These are phyloP conservation scores for Beauveria rudraprayagi DNA, from an alignment of 2,329 filamentous ascomycete genomes.

Conservation along the genomic window DNA sequence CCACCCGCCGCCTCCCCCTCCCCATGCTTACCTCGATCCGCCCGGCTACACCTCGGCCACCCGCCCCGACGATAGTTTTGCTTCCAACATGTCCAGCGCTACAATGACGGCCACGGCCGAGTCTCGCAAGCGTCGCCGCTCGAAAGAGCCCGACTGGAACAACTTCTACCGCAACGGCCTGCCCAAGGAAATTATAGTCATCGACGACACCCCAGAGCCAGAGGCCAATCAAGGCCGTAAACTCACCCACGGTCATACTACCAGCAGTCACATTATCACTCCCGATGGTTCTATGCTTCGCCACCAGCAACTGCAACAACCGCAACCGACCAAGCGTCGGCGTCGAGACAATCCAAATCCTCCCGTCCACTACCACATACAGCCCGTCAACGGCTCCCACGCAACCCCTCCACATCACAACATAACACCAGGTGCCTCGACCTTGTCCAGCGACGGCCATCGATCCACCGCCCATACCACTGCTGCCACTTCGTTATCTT, in stretches of 20 bases:
- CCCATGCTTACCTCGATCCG: slow-evolving; percentile 16
- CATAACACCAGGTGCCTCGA: slow-evolving; percentile 58
- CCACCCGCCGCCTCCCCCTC: slow-evolving; percentile 24
- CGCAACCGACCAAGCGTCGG: slow-evolving; percentile 63
- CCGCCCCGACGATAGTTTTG: slow-evolving; percentile 1
- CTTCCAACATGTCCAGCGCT: slow-evolving; percentile 14
- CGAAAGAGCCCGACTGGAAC: slow-evolving; percentile 65
- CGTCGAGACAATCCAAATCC: slow-evolving; percentile 52
- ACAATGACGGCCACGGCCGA: slow-evolving; percentile 19
- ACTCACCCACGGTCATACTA: slow-evolving; percentile 26
- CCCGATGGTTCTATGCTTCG: slow-evolving; percentile 17
- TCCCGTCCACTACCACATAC: slow-evolving; percentile 55
- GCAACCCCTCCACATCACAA: slow-evolving; percentile 62
- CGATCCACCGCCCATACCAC: slow-evolving; percentile 76
- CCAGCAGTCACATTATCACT: slow-evolving; percentile 23
- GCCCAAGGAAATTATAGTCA: slow-evolving; percentile 79
- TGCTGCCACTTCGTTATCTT: slow-evolving; percentile 72
- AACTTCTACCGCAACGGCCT: slow-evolving; percentile 77
- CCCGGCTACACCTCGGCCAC: background rate
- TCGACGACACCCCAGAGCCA: slow-evolving; percentile 63
- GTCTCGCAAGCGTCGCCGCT: slow-evolving; percentile 46
- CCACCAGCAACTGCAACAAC: slow-evolving; percentile 25
- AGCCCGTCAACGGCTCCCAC: slow-evolving; percentile 54
- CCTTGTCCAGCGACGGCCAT: slow-evolving; percentile 74
- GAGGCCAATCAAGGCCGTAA: slow-evolving; percentile 36